phyloP scores from a whole-genome alignment of 805 yeast genomes.

The Vanderwaltozyma verrucispora region DNA sequence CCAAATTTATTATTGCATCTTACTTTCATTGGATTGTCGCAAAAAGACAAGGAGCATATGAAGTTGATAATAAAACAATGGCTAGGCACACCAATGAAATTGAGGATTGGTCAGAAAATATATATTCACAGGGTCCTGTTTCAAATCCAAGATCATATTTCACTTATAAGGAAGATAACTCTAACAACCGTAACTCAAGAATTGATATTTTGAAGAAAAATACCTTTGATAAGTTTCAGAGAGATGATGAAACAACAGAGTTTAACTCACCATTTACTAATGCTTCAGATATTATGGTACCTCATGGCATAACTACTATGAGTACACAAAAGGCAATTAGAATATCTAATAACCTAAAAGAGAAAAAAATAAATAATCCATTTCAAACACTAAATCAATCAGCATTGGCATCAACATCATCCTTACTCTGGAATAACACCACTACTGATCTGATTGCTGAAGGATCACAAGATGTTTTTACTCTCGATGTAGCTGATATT shows the following conservation, averaged over 20 bases:
- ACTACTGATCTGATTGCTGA: slow-evolving; percentile 5
- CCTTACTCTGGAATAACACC: slow-evolving; percentile 9
- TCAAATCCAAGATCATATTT: not conserved
- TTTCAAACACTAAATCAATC: slow-evolving; percentile 6
- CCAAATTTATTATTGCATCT: slow-evolving; percentile 76
- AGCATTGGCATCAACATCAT: slow-evolving; percentile 8
- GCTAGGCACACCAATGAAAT: slow-evolving; percentile 52
- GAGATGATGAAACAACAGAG: not conserved
- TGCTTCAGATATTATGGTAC: not conserved
- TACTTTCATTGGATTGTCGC: slow-evolving; percentile 82
- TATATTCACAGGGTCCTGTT: slow-evolving; percentile 40
- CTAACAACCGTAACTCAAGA: slow-evolving; percentile 13
- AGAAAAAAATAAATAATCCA: not conserved
- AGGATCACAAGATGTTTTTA: slow-evolving; percentile 25
- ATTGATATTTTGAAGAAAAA: slow-evolving; percentile 29
- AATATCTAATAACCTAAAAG: not conserved
- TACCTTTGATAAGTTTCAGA: not conserved
- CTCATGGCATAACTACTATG: slow-evolving; percentile 42
- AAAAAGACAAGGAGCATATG: slow-evolving; percentile 68
- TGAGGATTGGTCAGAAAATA: slow-evolving; percentile 79
- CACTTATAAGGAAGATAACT: not conserved
- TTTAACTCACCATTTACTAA: not conserved
- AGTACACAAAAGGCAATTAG: slow-evolving; percentile 44
- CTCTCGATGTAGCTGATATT: slow-evolving; percentile 48
- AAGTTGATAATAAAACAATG: slow-evolving; percentile 49